Base-by-base conservation (phyloP, 768 basidiomycete species). In the Phanerochaete carnosa region DNA sequence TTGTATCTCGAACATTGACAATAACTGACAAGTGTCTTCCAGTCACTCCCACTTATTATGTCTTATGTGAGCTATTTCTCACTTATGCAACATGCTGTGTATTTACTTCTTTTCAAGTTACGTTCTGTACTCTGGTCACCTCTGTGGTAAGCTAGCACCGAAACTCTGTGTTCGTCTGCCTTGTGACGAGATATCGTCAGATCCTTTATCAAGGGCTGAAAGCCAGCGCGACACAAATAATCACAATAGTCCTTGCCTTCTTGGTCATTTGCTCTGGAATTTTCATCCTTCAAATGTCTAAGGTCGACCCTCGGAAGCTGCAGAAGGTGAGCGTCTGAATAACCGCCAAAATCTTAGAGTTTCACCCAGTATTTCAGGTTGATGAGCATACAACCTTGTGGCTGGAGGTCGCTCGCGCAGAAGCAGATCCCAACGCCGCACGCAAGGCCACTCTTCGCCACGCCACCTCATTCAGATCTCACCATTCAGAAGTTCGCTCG, bases 261-360 rank as follows among this genome's bases (percentile, higher is more conserved):
- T 74, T 94, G 60, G 86, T 90, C 53, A 94, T 94, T 50, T 92
- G 90, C 67, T 76, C 92, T 15, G 95, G 95, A 11, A 96, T 97
- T 70, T 87, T 89, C 37, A 88, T 98, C 62, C 84, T 98, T 5
- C 95, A 98, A 73, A 90, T 95, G 87, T 90, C 88, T 70, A 92
- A 92, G 73, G 86, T 97, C 63, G 95, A 98, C 70, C 95, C 95
- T 3, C 77, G 78, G 26, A 75, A 83, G 50, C 81, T 96, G 64
- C 75, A 76, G 55, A 85, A 68, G 59, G 69, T 69, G 39, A 7
- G 23, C 29, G n/a, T 8, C 19, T 16, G 11, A 7, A 35, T 30
- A 2, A 2, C 23, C 12, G 49, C 33, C 22, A 22, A 26, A 26
- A 45, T 30, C 23, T 43, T 22, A 28, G 15, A n/a, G 25, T 37